Evolutionary conservation across 306 rosid genomes (phyloP).

Genomic region (Medicago arabica): DNA sequence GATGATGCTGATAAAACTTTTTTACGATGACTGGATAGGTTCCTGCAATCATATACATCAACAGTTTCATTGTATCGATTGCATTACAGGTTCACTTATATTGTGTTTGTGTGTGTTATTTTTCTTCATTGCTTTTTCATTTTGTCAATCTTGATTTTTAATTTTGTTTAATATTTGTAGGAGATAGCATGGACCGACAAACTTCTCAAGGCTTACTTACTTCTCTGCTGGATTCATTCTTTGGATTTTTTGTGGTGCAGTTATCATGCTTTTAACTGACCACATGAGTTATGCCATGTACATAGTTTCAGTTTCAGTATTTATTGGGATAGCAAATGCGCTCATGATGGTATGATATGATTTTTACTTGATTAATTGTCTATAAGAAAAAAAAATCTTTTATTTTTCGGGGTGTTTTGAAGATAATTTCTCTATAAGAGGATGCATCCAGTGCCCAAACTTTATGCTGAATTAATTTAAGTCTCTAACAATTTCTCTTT

Average conservation of each 20-base stretch:
- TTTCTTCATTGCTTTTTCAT: too few species aligned
- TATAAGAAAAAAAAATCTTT: conserved; percentile 2
- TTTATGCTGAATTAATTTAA: not conserved
- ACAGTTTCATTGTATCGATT: conserved; percentile 81
- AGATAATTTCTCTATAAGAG: conserved; percentile 9
- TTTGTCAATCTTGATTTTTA: not conserved
- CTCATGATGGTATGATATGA: conserved; percentile 76
- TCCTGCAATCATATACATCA: conserved; percentile 93
- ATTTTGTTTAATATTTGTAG: conserved; percentile 47
- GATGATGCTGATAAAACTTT: conserved; percentile 39
- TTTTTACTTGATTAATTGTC: conserved; percentile 26
- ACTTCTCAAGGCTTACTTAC: conserved; percentile 75
- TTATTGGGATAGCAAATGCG: conserved; percentile 88
- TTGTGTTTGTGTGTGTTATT: too few species aligned
- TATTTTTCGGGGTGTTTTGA: conserved; percentile 17
- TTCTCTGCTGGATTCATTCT: conserved; percentile 76
- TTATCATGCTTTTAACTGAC: conserved; percentile 63
- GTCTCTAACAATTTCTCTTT: too few species aligned
- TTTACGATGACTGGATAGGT: conserved; percentile 67
- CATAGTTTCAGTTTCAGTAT: conserved; percentile 62
- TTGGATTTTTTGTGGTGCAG: conserved; percentile 88
- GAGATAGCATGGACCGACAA: conserved; percentile 84
- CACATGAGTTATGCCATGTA: conserved; percentile 70
- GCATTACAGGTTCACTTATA: conserved; percentile 66
- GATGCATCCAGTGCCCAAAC: not conserved